Evolutionary conservation across 78 protist species (phyloP).

Genomic region (Chrysochromulina parva): DNA sequence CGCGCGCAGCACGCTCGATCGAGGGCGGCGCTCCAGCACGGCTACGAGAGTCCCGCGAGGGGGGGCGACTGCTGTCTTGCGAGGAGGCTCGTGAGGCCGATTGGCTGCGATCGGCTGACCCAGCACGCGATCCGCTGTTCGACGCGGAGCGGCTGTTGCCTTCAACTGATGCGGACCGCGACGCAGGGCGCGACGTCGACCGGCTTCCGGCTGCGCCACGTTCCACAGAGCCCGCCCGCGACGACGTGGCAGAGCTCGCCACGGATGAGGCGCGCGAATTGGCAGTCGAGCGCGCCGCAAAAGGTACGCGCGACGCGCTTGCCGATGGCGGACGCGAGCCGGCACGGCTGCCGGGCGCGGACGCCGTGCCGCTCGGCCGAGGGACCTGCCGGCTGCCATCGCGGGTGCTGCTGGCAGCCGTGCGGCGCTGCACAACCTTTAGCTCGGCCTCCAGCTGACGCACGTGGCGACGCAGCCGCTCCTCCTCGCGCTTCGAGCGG

Average conservation of each 20-base stretch:
- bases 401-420: not conserved
- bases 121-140: not conserved
- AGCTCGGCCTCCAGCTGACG: not conserved
- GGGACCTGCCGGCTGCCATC: not conserved
- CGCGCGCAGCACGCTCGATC: not conserved
- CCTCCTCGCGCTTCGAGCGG: slow-evolving; percentile 6
- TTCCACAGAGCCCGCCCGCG: not conserved
- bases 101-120: not conserved
- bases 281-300: not conserved
- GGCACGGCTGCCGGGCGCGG: not conserved
- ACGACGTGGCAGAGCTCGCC: not conserved
- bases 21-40: not conserved
- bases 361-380: not conserved
- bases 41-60: not conserved
- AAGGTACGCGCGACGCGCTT: not conserved
- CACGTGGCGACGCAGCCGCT: not conserved
- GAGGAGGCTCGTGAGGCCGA: not conserved
- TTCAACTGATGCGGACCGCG: not conserved
- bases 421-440: not conserved
- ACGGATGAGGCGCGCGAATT: not conserved
- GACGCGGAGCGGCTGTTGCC: not conserved
- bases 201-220: not conserved
- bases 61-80: not conserved
- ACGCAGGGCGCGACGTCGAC: no score
- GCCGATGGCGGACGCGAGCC: not conserved